Evolutionary conservation across 1,284 basidiomycete genomes (phyloP).

Genomic region (Boletellus deceptivus): DNA sequence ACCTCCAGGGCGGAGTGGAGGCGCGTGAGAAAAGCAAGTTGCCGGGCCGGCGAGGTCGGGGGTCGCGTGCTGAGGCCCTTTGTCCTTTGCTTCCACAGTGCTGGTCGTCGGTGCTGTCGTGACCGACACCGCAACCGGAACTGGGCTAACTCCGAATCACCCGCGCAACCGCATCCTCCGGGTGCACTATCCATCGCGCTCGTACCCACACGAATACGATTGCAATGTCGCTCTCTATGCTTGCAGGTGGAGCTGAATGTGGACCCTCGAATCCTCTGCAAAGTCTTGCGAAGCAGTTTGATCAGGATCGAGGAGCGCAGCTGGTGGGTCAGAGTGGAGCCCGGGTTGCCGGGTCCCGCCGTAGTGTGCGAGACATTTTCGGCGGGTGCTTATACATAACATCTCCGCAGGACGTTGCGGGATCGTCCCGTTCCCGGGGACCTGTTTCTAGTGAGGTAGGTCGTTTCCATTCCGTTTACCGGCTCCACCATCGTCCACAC

Average conservation of each 20-base stretch:
- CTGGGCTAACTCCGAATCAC: background rate
- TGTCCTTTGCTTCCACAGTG: background rate
- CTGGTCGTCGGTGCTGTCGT: background rate
- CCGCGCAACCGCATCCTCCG: background rate
- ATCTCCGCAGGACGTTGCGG: conserved; percentile 18
- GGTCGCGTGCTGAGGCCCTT: background rate
- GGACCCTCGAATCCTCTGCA: conserved; percentile 82
- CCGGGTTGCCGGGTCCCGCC: conserved; percentile 9
- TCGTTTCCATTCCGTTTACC: conserved; percentile 8
- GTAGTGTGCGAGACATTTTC: background rate
- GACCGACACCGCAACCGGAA: background rate
- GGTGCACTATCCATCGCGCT: background rate
- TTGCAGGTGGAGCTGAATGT: conserved; percentile 72
- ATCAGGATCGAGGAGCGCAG: conserved; percentile 73
- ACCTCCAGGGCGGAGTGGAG: conserved; percentile 2
- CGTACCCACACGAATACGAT: background rate
- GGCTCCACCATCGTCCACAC: conserved; percentile 8
- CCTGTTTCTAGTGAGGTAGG: conserved; percentile 19
- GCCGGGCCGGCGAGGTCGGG: conserved; percentile 1
- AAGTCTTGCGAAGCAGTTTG: conserved; percentile 71
- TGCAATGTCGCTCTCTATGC: conserved; percentile 71
- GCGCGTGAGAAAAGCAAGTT: conserved; percentile 14
- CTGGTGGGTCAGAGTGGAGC: conserved; percentile 48
- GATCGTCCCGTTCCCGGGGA: conserved; percentile 19
- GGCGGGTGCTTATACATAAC: conserved; percentile 16